Evolutionary conservation across 129 eudicot species (phyloP), one percentile per base, ranked within the genome.

Genomic region (Deinandra increscens): DNA sequence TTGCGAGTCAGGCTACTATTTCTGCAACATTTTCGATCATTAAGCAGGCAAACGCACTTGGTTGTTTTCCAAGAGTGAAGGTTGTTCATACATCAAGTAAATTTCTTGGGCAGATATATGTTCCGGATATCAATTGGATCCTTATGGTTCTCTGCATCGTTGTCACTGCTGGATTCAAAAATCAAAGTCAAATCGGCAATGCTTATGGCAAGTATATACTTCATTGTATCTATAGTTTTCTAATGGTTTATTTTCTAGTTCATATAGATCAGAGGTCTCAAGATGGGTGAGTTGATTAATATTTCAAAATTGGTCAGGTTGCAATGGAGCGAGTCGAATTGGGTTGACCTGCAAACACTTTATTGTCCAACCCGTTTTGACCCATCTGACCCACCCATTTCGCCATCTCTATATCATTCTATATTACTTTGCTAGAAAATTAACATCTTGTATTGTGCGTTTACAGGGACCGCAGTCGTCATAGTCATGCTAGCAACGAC

Each of bases 11-110:
- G 59, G 97, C 97, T 48, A 91, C 95, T 6, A 91, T 91, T 78
- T 84, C 97, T 44, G 97, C 95, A 22, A 86, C 97, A 9, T 91
- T 91, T 78, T 88, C 97, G 20, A 86, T 91, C 48, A 91, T 91
- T 17, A 88, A 86, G 80, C 97, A 91, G 70, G 91, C 96, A 29
- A 77, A 84, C 77, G 90, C 96, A 39, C 88, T 83, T 15, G 97
- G 97, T 49, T 91, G 97, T 76, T 91, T 91, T 69, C 97, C 97
- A 45, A 91, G 97, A 81, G 96, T 91, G 64, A 91, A 88, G 60
- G 88, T 91, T 36, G 84, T 88, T 23, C 97, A 91, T 60, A 91
- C 97, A 39, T 91, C 97, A 37, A 86, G 88, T 80, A 82, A 91
- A 76, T 86, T 91, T 49, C 86, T 79, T 4, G 97, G 97, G 18